Percentiles rank a stretch among this genome's conserved stretches.
phyloP scores from a whole-genome alignment of 768 basidiomycete species.

The Lyophyllum shimeji region DNA sequence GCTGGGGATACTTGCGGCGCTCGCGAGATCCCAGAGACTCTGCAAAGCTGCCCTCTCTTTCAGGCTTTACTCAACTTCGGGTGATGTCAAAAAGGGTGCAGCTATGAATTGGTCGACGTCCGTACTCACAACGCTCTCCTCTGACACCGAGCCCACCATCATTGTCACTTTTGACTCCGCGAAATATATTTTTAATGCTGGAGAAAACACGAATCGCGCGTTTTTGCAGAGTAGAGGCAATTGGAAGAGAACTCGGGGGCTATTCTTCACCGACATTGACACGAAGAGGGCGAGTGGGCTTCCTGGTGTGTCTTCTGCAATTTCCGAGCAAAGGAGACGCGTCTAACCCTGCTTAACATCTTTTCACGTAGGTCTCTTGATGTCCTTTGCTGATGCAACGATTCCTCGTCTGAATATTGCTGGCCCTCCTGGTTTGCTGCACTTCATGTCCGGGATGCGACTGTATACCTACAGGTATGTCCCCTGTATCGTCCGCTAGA shows the following conservation, averaged over 20 bases:
- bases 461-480: slow-evolving; percentile 65
- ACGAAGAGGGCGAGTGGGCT: slow-evolving; percentile 70
- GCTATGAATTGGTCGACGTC: slow-evolving; percentile 64
- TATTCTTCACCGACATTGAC: slow-evolving; percentile 72
- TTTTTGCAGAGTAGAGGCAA: slow-evolving; percentile 67
- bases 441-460: slow-evolving; percentile 71
- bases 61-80: slow-evolving; percentile 9
- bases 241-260: slow-evolving; percentile 62
- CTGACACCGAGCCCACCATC: slow-evolving; percentile 82
- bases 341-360: slow-evolving; percentile 1
- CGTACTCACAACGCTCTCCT: slow-evolving; percentile 55
- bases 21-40: slow-evolving; percentile 6
- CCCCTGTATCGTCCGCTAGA: neutral
- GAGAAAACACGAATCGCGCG: slow-evolving; percentile 77
- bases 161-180: slow-evolving; percentile 72
- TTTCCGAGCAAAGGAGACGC: neutral
- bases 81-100: slow-evolving; percentile 3
- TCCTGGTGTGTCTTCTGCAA: slow-evolving; percentile 48
- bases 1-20: slow-evolving; percentile 9
- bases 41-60: slow-evolving; percentile 5
- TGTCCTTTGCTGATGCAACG: slow-evolving; percentile 77
- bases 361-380: slow-evolving; percentile 56
- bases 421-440: slow-evolving; percentile 74
- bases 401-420: slow-evolving; percentile 56
- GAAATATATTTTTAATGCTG: slow-evolving; percentile 87